These are phyloP conservation scores for Vitis cinerea DNA, from an alignment of 164 flowering plant genomes.

Conservation along the genomic window DNA sequence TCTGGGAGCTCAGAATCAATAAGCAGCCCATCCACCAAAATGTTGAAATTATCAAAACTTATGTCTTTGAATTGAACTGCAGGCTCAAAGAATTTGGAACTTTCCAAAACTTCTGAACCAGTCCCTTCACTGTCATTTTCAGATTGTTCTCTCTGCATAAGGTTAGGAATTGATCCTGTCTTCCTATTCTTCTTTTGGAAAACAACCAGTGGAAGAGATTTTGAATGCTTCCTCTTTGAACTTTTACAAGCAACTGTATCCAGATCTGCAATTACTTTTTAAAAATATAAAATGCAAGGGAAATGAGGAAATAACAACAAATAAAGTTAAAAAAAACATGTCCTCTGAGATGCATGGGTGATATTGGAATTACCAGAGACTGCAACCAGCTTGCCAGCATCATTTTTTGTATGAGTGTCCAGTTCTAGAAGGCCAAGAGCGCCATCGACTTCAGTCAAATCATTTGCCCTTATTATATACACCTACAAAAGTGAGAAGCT, in stretches of 20 bases:
- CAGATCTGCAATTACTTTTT: slow-evolving; percentile 3
- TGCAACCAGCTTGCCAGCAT: slow-evolving; percentile 28
- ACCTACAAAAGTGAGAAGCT: slow-evolving; percentile 27
- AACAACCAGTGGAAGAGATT: slow-evolving; percentile 20
- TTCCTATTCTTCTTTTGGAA: slow-evolving; percentile 13
- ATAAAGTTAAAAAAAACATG: background rate
- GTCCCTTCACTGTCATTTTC: slow-evolving; percentile 33
- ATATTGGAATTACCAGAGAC: slow-evolving; percentile 1
- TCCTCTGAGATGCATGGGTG: background rate
- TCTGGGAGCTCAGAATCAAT: slow-evolving; percentile 36
- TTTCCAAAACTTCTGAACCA: slow-evolving; percentile 30
- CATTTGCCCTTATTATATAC: slow-evolving; percentile 42
- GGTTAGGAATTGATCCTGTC: slow-evolving; percentile 1
- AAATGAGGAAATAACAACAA: background rate
- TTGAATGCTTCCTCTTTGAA: slow-evolving; percentile 24
- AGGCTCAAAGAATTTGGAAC: slow-evolving; percentile 17
- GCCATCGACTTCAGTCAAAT: slow-evolving; percentile 41
- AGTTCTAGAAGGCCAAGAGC: slow-evolving; percentile 44
- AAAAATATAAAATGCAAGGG: background rate
- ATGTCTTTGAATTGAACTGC: slow-evolving; percentile 27
- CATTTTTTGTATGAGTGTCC: slow-evolving; percentile 21
- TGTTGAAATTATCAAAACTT: slow-evolving; percentile 30
- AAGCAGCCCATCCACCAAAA: slow-evolving; percentile 28
- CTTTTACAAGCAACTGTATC: background rate
- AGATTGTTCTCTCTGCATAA: slow-evolving; percentile 26